phyloP scores from a whole-genome alignment of 1,284 basidiomycete species.

The Moesziomyces parantarcticus region DNA sequence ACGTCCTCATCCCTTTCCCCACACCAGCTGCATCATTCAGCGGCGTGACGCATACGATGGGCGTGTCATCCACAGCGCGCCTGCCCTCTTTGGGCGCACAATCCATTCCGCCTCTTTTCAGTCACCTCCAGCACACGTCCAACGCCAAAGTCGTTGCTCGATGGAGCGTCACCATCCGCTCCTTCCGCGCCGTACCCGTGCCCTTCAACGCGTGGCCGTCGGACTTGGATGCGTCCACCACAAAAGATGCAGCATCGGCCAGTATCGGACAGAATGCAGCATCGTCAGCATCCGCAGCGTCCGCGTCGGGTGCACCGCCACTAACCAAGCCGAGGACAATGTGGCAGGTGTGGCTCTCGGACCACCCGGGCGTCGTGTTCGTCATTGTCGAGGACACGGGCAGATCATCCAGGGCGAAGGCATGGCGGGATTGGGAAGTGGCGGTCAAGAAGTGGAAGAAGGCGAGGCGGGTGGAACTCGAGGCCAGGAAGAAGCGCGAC shows the following conservation, averaged over 20 bases:
- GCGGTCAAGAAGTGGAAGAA: slow-evolving; percentile 40
- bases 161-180: slow-evolving; percentile 53
- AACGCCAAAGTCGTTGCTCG: slow-evolving; percentile 44
- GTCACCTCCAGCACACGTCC: slow-evolving; percentile 38
- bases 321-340: slow-evolving; percentile 50
- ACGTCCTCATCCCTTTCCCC: too few relatives aligned
- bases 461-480: slow-evolving; percentile 26
- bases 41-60: slow-evolving; percentile 13
- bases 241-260: background rate
- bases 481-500: slow-evolving; percentile 10
- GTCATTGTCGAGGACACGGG: slow-evolving; percentile 52
- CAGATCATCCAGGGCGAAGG: slow-evolving; percentile 38
- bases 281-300: slow-evolving; percentile 13
- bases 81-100: slow-evolving; percentile 43
- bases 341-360: slow-evolving; percentile 49
- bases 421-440: slow-evolving; percentile 46
- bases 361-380: slow-evolving; percentile 49
- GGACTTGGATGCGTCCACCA: slow-evolving; percentile 8
- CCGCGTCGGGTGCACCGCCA: slow-evolving; percentile 31
- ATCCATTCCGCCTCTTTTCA: slow-evolving; percentile 49
- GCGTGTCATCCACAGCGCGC: slow-evolving; percentile 43
- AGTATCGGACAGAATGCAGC: background rate
- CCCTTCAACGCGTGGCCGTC: slow-evolving; percentile 43
- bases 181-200: slow-evolving; percentile 51
- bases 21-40: too few relatives aligned